Conservation (phyloP, 768 basidiomycete genomes). For the Auricularia auricula-judae region DNA sequence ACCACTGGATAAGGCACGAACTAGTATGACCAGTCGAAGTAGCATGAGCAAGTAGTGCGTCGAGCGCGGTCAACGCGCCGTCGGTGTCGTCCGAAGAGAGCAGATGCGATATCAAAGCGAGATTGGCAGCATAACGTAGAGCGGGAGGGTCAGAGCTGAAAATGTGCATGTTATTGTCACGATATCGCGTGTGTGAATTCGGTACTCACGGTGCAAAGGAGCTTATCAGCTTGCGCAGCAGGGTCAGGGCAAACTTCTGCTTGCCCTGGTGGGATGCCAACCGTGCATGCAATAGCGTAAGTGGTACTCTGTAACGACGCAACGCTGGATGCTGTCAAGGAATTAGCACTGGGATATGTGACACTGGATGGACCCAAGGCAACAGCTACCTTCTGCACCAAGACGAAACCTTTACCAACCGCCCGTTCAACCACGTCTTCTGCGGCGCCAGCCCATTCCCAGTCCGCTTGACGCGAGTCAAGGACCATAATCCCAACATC, state of each 20-base stretch:
- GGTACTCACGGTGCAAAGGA: not conserved
- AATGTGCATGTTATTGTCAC: no score
- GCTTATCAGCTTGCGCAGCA: not conserved
- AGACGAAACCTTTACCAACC: not conserved
- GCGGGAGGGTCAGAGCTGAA: not conserved
- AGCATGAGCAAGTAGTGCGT: not conserved
- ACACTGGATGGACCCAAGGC: not conserved
- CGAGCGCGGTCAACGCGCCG: not conserved
- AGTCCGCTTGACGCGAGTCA: not conserved
- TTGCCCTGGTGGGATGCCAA: not conserved
- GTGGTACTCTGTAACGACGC: not conserved
- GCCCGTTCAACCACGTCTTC: not conserved
- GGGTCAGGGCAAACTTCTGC: not conserved
- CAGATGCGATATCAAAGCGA: not conserved
- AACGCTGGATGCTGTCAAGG: not conserved
- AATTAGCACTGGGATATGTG: not conserved
- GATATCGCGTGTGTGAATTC: no score
- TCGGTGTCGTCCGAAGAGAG: not conserved
- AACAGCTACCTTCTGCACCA: not conserved
- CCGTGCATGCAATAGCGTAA: not conserved
- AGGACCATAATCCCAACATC: not conserved
- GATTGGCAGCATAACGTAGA: not conserved
- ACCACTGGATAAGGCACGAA: no score
- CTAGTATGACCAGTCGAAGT: not conserved
- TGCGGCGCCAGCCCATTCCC: not conserved